Evolutionary conservation across 139 green algal species (phyloP), one percentile per base, ranked within the genome.

Genomic region (Coelastrella sp.): DNA sequence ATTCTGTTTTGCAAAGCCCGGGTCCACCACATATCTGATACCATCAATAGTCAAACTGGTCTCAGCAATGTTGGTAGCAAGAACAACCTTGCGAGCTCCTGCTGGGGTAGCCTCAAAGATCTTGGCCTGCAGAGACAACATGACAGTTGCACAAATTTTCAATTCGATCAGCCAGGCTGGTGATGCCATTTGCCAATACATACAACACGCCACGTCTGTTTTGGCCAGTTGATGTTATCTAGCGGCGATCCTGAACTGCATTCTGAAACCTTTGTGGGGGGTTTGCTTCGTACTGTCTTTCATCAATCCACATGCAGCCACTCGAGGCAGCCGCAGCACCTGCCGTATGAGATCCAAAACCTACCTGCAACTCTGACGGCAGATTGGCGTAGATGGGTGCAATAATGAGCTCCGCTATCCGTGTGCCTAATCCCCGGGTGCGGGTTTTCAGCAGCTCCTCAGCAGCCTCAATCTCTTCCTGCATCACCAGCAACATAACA

Each of bases 1-100:
- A 90, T 99, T 99, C 93, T 99, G 98, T 94, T 99, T 99, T 91
- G 93, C 95, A 93, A 99, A 99, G 7, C 98, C 98, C 3, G 98
- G 97, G 90, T 99, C 98, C 81, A 99, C 98, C 57, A 99, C 98
- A 86, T 98, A 99, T 93, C 96, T 94, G 92, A 99, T 99, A 78
- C 98, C 98, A 83, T 99, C 97, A 84, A 99, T 99, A 8, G 98
- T 99, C 10, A 99, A 93, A 0, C 92, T 97, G 0, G 98, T 99
- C 95, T 99, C 98, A 0, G 98, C 98, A 89, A 99, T 99, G 95
- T 99, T 99, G 83, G 98, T 99, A 54, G 98, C 98, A 80, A 99
- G 93, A 32, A 99, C 98, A 6, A 99, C 92, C 93, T 99, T 99
- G 84, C 97, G 94, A 1, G 97, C 97, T 17, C 97, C 97, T 14